These are phyloP conservation scores for Candida wancherniae DNA, from an alignment of 805 yeast genomes.

Conservation along the genomic window DNA sequence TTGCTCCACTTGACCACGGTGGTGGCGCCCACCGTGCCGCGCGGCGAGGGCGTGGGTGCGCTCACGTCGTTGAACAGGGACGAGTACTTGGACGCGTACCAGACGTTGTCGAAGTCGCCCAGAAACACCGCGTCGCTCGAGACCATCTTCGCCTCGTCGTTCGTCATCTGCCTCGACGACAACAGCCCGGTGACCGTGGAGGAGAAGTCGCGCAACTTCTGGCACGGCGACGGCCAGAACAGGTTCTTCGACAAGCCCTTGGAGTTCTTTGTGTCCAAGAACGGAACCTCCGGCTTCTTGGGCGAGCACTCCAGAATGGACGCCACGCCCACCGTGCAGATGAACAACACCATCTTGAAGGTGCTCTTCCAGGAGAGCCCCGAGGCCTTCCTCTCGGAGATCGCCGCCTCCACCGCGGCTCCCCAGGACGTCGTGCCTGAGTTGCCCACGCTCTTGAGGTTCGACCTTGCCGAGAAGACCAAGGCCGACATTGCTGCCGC, in stretches of 20 bases:
- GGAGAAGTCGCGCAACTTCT: conserved; percentile 76
- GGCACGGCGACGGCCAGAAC: conserved; percentile 96
- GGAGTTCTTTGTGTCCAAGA: conserved; percentile 74
- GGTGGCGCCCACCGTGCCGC: conserved; percentile 28
- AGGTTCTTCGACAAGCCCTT: conserved; percentile 90
- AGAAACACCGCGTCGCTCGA: conserved; percentile 57
- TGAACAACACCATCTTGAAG: conserved; percentile 70
- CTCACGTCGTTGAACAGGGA: conserved; percentile 85
- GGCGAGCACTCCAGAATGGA: conserved; percentile 99
- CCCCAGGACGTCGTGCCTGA: conserved; percentile 13
- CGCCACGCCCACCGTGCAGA: conserved; percentile 88
- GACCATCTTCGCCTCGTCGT: conserved; percentile 71
- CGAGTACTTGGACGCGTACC: conserved; percentile 61
- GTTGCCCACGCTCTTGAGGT: conserved; percentile 33
- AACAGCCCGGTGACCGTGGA: conserved; percentile 72
- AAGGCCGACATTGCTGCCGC: conserved; percentile 53
- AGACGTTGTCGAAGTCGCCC: conserved; percentile 55
- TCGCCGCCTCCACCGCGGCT: conserved; percentile 14
- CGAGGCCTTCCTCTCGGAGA: conserved; percentile 23
- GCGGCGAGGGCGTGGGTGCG: conserved; percentile 63
- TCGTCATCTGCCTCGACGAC: conserved; percentile 72
- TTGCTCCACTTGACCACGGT: conserved; percentile 49
- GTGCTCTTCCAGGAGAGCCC: conserved; percentile 49
- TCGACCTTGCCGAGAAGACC: conserved; percentile 55
- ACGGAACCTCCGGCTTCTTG: conserved; percentile 86